phyloP scores from a whole-genome alignment of 306 rosid species.

The Malus asiatica region DNA sequence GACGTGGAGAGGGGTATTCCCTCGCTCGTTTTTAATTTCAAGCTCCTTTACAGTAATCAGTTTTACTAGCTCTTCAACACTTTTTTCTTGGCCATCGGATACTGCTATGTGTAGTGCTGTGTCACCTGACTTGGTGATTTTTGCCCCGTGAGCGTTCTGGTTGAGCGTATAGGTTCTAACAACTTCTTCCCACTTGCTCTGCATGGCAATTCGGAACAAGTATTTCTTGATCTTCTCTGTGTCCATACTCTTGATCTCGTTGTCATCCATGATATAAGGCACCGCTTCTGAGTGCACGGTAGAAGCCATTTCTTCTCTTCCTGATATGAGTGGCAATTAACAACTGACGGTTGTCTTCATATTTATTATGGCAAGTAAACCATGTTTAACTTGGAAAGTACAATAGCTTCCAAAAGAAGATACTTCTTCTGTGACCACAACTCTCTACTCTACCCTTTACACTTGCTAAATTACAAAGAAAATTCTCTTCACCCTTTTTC shows the following conservation, averaged over 20 bases:
- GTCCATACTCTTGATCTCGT: not conserved
- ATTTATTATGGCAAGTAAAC: too few relatives aligned
- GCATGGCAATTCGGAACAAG: slow-evolving; percentile 15
- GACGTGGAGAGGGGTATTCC: slow-evolving; percentile 44
- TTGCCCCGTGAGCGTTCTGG: not conserved
- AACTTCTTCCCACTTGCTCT: slow-evolving; percentile 21
- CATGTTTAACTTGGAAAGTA: too few relatives aligned
- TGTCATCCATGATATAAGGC: too few relatives aligned
- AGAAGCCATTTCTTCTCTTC: too few relatives aligned
- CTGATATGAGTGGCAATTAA: too few relatives aligned
- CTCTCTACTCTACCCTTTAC: too few relatives aligned
- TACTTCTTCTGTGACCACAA: too few relatives aligned
- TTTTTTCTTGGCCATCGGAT: slow-evolving; percentile 1
- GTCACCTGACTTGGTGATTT: slow-evolving; percentile 22
- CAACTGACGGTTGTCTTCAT: too few relatives aligned
- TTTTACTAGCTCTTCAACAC: slow-evolving; percentile 4
- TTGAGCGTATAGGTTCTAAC: not conserved
- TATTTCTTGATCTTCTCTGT: not conserved
- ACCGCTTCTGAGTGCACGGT: too few relatives aligned
- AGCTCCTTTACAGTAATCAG: not conserved
- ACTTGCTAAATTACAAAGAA: too few relatives aligned
- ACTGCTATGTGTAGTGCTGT: slow-evolving; percentile 52
- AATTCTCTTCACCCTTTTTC: too few relatives aligned
- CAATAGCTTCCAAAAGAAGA: too few relatives aligned
- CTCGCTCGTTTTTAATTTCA: not conserved